Conservation (phyloP, 176 grass and related monocot species). For the Carex kokanica region DNA sequence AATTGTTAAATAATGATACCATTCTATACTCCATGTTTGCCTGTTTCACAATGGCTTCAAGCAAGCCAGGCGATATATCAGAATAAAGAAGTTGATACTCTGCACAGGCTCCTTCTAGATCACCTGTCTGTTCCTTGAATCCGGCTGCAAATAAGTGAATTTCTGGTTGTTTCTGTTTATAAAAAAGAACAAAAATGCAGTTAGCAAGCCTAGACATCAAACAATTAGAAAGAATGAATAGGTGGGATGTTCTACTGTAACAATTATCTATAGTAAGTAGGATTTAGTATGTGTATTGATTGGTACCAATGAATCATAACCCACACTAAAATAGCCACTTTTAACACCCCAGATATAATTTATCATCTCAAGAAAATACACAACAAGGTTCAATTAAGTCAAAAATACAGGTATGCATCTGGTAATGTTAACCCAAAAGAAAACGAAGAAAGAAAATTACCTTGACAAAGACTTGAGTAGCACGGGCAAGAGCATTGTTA, state of each 20-base stretch:
- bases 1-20: conserved; percentile 35
- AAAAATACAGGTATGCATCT: background rate
- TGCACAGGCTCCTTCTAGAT: conserved; percentile 65
- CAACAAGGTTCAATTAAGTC: background rate
- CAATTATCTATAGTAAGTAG: background rate
- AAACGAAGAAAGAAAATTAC: conserved; percentile 37
- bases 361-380: background rate
- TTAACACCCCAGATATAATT: background rate
- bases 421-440: background rate
- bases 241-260: background rate
- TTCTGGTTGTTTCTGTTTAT: conserved; percentile 88
- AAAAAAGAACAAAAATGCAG: conserved; percentile 26
- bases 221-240: background rate
- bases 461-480: conserved; percentile 98
- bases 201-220: background rate
- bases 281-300: background rate
- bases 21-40: conserved; percentile 87
- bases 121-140: conserved; percentile 85
- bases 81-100: conserved; percentile 82
- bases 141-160: conserved; percentile 83
- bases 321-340: background rate
- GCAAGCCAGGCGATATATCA: conserved; percentile 67
- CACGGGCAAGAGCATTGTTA: conserved; percentile 91
- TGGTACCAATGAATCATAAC: background rate
- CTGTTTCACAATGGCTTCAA: conserved; percentile 92